Percentiles rank a stretch among this genome's conserved stretches.
These are phyloP conservation scores for Globisporangium paroecandrum DNA, from an alignment of 352 stramenopile genomes.

Conservation along the genomic window DNA sequence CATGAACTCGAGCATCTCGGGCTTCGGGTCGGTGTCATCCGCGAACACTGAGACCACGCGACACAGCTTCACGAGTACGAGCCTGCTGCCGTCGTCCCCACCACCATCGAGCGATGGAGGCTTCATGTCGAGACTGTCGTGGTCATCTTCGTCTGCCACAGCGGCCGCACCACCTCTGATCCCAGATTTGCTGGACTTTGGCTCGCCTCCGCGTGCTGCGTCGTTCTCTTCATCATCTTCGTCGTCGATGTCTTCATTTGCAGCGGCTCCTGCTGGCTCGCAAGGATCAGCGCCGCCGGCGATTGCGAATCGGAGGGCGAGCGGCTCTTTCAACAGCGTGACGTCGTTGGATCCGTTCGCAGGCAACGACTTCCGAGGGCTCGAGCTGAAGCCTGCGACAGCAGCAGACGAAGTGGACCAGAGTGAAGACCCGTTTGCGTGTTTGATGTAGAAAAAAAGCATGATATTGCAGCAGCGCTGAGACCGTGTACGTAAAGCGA, in stretches of 20 bases:
- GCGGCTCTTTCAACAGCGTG: slow-evolving; percentile 2
- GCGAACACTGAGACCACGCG: slow-evolving; percentile 1
- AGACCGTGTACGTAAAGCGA: neutral
- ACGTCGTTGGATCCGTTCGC: slow-evolving; percentile 54
- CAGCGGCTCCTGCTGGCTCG: slow-evolving; percentile 12
- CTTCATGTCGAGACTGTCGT: slow-evolving; percentile 16
- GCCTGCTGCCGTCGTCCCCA: slow-evolving; percentile 32
- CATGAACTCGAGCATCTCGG: slow-evolving; percentile 53
- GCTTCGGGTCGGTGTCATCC: slow-evolving; percentile 10
- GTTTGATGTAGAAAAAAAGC: slow-evolving; percentile 33
- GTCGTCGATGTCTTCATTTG: slow-evolving; percentile 13
- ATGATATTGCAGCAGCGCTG: neutral
- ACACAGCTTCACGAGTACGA: slow-evolving; percentile 24
- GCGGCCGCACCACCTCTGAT: slow-evolving; percentile 1
- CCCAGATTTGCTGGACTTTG: slow-evolving; percentile 17
- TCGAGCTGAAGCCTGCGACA: slow-evolving; percentile 33
- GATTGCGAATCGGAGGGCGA: neutral
- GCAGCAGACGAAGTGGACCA: slow-evolving; percentile 23
- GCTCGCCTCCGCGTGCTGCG: slow-evolving; percentile 12
- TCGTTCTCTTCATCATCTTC: slow-evolving; percentile 24
- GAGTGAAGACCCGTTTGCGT: slow-evolving; percentile 64
- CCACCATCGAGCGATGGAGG: slow-evolving; percentile 15
- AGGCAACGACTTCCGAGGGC: slow-evolving; percentile 57
- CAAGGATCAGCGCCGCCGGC: neutral
- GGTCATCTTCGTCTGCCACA: slow-evolving; percentile 1